phyloP scores from a whole-genome alignment of 2,329 filamentous ascomycete species.

The Aspergillus aculeatus region DNA sequence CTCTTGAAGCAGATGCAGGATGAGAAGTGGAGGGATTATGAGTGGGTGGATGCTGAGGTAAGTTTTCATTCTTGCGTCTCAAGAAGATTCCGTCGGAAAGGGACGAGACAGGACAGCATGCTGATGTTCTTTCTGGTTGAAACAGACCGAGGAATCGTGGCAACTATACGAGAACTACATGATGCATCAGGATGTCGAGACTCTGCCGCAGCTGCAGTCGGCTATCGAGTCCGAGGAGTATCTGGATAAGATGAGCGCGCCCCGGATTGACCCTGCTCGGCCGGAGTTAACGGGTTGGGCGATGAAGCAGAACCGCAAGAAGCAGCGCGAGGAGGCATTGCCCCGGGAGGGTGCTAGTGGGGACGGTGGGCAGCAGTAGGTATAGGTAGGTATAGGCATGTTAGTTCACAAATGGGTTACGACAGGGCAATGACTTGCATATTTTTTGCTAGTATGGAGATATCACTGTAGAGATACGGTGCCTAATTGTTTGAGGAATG shows the following conservation, averaged over 20 bases:
- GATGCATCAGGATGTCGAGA: conserved; percentile 51
- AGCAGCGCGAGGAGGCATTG: conserved; percentile 26
- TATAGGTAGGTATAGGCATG: not conserved
- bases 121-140: conserved; percentile 10
- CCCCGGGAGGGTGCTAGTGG: conserved; percentile 18
- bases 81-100: not conserved
- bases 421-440: not conserved
- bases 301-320: conserved; percentile 44
- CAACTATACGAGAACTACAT: conserved; percentile 72
- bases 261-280: conserved; percentile 46
- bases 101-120: too few species aligned
- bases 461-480: too few species aligned
- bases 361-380: conserved; percentile 11
- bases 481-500: too few species aligned
- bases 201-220: conserved; percentile 52
- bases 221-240: conserved; percentile 59
- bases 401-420: not conserved
- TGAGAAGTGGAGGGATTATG: conserved; percentile 76
- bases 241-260: conserved; percentile 62
- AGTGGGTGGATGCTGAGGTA: conserved; percentile 76
- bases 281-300: conserved; percentile 47
- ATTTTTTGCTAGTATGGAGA: too few species aligned
- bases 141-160: conserved; percentile 67
- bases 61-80: not conserved
- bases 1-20: conserved; percentile 75